Conservation (phyloP, 345 rosid genomes). For the Microthlaspi erraticum region DNA sequence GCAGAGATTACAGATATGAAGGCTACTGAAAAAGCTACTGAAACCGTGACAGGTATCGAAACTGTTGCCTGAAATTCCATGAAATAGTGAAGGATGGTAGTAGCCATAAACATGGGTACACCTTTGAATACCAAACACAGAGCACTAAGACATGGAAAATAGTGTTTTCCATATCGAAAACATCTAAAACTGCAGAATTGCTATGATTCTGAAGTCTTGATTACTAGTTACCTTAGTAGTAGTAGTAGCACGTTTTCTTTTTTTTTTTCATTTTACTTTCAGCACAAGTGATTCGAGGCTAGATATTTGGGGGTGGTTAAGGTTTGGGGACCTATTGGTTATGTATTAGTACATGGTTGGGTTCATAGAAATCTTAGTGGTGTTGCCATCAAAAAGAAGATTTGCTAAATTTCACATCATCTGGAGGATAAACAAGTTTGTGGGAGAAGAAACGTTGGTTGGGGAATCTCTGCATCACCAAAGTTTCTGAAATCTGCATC, state of each 20-base stretch:
- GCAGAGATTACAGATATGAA: constrained; percentile 39
- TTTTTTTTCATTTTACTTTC: not conserved
- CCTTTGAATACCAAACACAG: constrained; percentile 17
- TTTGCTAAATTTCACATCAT: constrained; percentile 18
- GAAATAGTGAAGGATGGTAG: constrained; percentile 22
- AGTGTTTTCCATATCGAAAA: constrained; percentile 32
- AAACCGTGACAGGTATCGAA: constrained; percentile 37
- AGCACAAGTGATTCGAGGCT: not conserved
- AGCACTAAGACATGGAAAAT: constrained; percentile 38
- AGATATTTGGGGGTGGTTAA: constrained; percentile 16
- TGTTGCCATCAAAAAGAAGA: constrained; percentile 32
- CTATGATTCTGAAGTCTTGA: constrained; percentile 29
- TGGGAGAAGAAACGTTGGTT: constrained; percentile 17
- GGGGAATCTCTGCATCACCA: constrained; percentile 20
- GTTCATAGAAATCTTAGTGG: constrained; percentile 6
- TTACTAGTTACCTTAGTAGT: constrained; percentile 9
- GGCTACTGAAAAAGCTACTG: no score
- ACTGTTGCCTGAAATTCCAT: constrained; percentile 28
- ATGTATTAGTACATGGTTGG: constrained; percentile 31
- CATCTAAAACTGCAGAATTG: constrained; percentile 28
- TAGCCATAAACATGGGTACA: constrained; percentile 28
- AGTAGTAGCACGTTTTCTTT: not conserved
- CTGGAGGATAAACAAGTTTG: constrained; percentile 20
- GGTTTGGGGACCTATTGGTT: constrained; percentile 4
- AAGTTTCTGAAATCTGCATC: constrained; percentile 27